Evolutionary conservation across 768 basidiomycete species (phyloP).

Genomic region (Clitopilus passeckerianus): DNA sequence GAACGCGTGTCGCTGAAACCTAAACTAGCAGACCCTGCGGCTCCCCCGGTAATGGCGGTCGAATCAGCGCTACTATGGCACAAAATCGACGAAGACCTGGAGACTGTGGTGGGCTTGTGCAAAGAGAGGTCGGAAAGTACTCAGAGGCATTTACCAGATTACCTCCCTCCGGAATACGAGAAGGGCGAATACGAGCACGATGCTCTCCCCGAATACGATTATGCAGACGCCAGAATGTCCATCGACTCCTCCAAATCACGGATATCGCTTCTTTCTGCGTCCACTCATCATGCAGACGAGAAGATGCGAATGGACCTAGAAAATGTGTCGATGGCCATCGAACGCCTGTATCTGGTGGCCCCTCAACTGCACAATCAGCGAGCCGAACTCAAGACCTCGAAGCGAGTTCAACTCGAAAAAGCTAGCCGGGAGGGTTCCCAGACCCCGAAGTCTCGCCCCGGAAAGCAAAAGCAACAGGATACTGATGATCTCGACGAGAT

Average conservation of each 20-base stretch:
- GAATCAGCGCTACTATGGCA: slow-evolving; percentile 71
- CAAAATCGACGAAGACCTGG: slow-evolving; percentile 69
- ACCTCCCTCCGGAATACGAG: slow-evolving; percentile 46
- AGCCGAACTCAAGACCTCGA: slow-evolving; percentile 76
- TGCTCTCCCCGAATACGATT: slow-evolving; percentile 57
- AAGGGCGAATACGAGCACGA: slow-evolving; percentile 29
- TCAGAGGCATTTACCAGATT: slow-evolving; percentile 24
- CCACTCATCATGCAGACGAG: slow-evolving; percentile 43
- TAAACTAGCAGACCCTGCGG: slow-evolving; percentile 25
- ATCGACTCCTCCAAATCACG: slow-evolving; percentile 25
- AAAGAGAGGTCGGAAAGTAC: slow-evolving; percentile 45
- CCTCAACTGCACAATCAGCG: slow-evolving; percentile 92
- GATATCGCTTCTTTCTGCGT: slow-evolving; percentile 19
- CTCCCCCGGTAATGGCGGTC: slow-evolving; percentile 45
- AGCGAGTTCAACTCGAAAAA: slow-evolving; percentile 69
- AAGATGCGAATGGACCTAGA: slow-evolving; percentile 88
- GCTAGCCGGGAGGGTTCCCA: slow-evolving; percentile 44
- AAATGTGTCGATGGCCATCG: slow-evolving; percentile 81
- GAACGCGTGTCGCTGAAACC: slow-evolving; percentile 44
- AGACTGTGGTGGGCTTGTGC: slow-evolving; percentile 62
- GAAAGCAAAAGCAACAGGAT: slow-evolving; percentile 44
- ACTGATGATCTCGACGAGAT: slow-evolving; percentile 64
- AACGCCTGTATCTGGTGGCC: slow-evolving; percentile 77
- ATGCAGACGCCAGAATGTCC: slow-evolving; percentile 29
- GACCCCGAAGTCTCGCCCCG: slow-evolving; percentile 12